phyloP scores from a whole-genome alignment of 352 stramenopile genomes.

The Phytophthora sojae region DNA sequence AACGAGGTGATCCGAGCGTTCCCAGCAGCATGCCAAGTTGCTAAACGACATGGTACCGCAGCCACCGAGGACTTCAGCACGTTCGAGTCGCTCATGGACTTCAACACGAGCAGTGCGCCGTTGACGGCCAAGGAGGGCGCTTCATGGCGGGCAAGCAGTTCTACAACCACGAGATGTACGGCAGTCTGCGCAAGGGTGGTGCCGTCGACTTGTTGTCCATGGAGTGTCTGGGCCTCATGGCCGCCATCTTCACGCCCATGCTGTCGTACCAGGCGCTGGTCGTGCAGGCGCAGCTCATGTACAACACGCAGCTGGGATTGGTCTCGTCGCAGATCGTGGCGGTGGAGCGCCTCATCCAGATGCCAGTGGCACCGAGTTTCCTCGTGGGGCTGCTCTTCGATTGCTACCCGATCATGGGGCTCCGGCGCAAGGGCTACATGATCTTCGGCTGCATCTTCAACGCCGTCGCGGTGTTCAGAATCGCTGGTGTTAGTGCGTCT shows the following conservation, averaged over 20 bases:
- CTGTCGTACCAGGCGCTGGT: slow-evolving; percentile 70
- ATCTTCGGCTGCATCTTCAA: slow-evolving; percentile 82
- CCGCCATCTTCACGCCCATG: slow-evolving; percentile 74
- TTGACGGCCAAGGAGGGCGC: slow-evolving; percentile 16
- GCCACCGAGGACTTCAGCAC: too few relatives aligned
- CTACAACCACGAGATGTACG: slow-evolving; percentile 80
- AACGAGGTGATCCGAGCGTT: too few relatives aligned
- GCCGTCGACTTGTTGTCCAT: slow-evolving; percentile 61
- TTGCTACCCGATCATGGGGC: slow-evolving; percentile 91
- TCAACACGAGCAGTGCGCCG: too few relatives aligned
- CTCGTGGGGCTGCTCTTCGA: slow-evolving; percentile 91
- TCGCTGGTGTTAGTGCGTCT: slow-evolving; percentile 59
- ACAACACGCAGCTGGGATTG: slow-evolving; percentile 62
- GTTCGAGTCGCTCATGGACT: too few relatives aligned
- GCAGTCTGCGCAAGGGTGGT: slow-evolving; percentile 70
- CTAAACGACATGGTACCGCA: too few relatives aligned
- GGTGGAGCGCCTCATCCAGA: slow-evolving; percentile 68
- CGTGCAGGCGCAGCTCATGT: slow-evolving; percentile 60
- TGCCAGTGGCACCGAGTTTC: slow-evolving; percentile 92
- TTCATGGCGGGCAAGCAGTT: slow-evolving; percentile 77
- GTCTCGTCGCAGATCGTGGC: slow-evolving; percentile 49
- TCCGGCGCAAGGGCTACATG: slow-evolving; percentile 93
- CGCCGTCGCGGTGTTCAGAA: slow-evolving; percentile 61
- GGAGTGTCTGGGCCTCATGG: slow-evolving; percentile 68
- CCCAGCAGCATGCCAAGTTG: too few relatives aligned